A percentile compares a stretch with the other conserved stretches of the same genome.
Conservation (phyloP, 768 basidiomycete genomes). For the Boletus subparvulus region DNA sequence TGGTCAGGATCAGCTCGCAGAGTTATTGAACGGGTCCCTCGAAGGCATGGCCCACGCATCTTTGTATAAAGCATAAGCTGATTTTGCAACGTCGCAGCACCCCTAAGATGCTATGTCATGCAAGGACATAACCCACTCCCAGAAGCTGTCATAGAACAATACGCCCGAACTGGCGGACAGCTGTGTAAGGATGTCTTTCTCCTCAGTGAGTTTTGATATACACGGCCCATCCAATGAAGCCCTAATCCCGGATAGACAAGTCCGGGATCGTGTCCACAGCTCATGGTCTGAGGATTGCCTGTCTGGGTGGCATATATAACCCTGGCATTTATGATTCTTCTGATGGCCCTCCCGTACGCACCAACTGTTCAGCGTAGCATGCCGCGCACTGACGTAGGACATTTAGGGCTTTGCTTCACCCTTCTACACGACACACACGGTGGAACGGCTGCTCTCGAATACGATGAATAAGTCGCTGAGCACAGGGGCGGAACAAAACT, state of each 20-base stretch:
- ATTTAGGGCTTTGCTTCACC: constrained; percentile 73
- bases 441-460: constrained; percentile 72
- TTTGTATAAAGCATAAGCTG: not conserved
- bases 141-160: constrained; percentile 67
- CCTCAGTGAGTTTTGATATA: constrained; percentile 57
- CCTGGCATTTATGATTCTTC: constrained; percentile 54
- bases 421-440: constrained; percentile 66
- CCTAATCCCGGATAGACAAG: constrained; percentile 55
- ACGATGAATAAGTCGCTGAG: constrained; percentile 52
- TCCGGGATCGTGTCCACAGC: constrained; percentile 78
- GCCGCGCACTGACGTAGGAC: constrained; percentile 1
- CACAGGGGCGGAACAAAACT: constrained; percentile 47
- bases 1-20: constrained; percentile 50
- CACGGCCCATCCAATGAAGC: not conserved
- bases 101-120: constrained; percentile 91
- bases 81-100: constrained; percentile 49
- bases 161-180: constrained; percentile 74
- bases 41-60: constrained; percentile 48
- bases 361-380: not conserved
- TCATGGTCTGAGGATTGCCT: constrained; percentile 80
- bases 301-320: constrained; percentile 78
- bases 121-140: constrained; percentile 81
- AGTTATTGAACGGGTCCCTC: constrained; percentile 65
- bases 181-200: constrained; percentile 81
- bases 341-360: constrained; percentile 63